phyloP scores from a whole-genome alignment of 192 early-diverging fungal species.

The Spizellomyces sp. region DNA sequence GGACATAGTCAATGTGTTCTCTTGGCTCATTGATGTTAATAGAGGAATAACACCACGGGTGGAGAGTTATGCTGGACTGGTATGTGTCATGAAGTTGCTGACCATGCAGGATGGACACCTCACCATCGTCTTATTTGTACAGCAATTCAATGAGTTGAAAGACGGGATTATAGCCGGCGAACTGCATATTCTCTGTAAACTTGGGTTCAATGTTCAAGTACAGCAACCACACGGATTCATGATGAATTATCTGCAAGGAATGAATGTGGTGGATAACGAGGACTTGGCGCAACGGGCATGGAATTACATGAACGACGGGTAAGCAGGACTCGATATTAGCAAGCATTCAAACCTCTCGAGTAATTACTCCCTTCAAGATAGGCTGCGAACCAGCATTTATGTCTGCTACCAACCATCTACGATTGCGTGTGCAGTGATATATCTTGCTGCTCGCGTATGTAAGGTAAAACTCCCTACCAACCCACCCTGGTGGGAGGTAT shows the following conservation, averaged over 20 bases:
- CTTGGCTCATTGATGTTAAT: constrained; percentile 20
- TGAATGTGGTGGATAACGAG: constrained; percentile 75
- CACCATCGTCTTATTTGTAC: neutral
- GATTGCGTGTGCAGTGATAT: constrained; percentile 87
- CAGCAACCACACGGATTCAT: constrained; percentile 94
- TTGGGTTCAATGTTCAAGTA: constrained; percentile 96
- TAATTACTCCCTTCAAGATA: constrained; percentile 25
- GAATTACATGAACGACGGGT: constrained; percentile 94
- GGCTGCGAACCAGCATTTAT: constrained; percentile 71
- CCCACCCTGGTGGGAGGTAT: constrained; percentile 87
- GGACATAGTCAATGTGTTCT: constrained; percentile 79
- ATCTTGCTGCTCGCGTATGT: constrained; percentile 71
- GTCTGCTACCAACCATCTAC: constrained; percentile 77
- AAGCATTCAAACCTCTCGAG: neutral
- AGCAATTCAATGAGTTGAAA: constrained; percentile 76
- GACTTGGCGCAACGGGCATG: constrained; percentile 83
- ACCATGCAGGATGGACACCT: no score
- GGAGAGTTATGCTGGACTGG: constrained; percentile 18
- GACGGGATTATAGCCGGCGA: constrained; percentile 80
- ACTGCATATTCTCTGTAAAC: constrained; percentile 81
- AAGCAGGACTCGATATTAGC: constrained; percentile 9
- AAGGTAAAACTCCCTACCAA: constrained; percentile 66
- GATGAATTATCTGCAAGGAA: constrained; percentile 86
- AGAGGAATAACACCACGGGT: constrained; percentile 9
- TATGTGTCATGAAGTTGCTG: constrained; percentile 2